Conservation (phyloP, 345 rosid species). For the Eucalyptus regnans region DNA sequence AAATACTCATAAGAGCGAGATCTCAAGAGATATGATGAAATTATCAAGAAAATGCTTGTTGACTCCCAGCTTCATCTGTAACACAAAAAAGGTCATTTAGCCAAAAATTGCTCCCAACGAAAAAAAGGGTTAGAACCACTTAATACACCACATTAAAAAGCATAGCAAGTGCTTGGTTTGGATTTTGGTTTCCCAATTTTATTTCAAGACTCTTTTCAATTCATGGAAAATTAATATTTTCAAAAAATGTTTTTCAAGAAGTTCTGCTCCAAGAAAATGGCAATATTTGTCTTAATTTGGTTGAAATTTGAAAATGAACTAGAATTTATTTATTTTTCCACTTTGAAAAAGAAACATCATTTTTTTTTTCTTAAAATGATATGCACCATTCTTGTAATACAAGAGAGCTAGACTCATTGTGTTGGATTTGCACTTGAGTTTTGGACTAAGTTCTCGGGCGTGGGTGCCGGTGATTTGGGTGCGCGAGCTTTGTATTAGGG, state of each 20-base stretch:
- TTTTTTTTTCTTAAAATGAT: neutral
- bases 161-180: neutral
- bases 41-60: rapidly evolving
- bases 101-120: rapidly evolving
- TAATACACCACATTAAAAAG: rapidly evolving
- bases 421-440: neutral
- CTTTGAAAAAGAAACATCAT: neutral
- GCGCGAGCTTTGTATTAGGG: neutral
- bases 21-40: no score
- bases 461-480: rapidly evolving
- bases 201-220: rapidly evolving
- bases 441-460: rapidly evolving
- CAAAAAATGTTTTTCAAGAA: neutral
- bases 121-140: rapidly evolving
- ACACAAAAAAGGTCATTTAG: rapidly evolving
- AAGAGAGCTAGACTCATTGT: rapidly evolving
- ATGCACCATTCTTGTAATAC: neutral
- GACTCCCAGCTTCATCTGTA: rapidly evolving
- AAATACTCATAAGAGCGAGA: neutral
- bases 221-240: rapidly evolving
- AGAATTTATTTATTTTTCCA: rapidly evolving
- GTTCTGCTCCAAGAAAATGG: rapidly evolving
- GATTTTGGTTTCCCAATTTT: neutral
- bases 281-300: neutral
- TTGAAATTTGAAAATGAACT: neutral